phyloP scores from a whole-genome alignment of 208 protist genomes.

The Lotmaria passim region DNA sequence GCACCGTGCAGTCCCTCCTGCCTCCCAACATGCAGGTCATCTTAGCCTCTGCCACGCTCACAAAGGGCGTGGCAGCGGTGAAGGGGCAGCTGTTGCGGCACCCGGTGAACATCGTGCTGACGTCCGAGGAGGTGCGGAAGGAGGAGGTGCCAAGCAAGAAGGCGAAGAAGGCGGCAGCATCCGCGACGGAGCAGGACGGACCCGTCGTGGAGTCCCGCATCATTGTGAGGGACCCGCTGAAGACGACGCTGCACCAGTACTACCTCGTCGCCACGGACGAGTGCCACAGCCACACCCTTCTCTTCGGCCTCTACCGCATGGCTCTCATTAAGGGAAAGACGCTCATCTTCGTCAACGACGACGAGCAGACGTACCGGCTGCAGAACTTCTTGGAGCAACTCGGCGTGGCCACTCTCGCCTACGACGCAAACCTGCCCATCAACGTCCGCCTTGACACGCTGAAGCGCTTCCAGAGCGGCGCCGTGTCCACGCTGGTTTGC shows the following conservation, averaged over 20 bases:
- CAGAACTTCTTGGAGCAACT: constrained; percentile 97
- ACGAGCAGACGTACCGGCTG: constrained; percentile 94
- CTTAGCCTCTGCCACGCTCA: constrained; percentile 95
- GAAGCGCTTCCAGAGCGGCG: constrained; percentile 94
- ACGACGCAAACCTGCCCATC: constrained; percentile 96
- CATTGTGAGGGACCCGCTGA: constrained; percentile 48
- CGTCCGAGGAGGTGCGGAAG: constrained; percentile 65
- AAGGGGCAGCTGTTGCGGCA: constrained; percentile 95
- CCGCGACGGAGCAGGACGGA: constrained; percentile 37
- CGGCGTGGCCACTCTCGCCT: constrained; percentile 90
- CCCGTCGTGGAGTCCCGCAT: constrained; percentile 79
- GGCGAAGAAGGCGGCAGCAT: constrained; percentile 45
- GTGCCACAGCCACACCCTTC: constrained; percentile 94
- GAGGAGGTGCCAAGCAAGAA: constrained; percentile 53
- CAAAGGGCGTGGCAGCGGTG: constrained; percentile 91
- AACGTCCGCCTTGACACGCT: constrained; percentile 96
- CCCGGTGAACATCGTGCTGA: constrained; percentile 91
- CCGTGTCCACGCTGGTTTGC: constrained; percentile 95
- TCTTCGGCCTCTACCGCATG: constrained; percentile 95
- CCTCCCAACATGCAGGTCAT: constrained; percentile 91
- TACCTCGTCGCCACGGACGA: constrained; percentile 90
- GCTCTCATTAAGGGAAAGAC: constrained; percentile 94
- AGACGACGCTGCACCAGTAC: constrained; percentile 79
- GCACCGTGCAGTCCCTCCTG: constrained; percentile 83
- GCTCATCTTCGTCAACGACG: constrained; percentile 96